Evolutionary conservation across 768 basidiomycete species (phyloP).

Genomic region (Mycena rebaudengoi): DNA sequence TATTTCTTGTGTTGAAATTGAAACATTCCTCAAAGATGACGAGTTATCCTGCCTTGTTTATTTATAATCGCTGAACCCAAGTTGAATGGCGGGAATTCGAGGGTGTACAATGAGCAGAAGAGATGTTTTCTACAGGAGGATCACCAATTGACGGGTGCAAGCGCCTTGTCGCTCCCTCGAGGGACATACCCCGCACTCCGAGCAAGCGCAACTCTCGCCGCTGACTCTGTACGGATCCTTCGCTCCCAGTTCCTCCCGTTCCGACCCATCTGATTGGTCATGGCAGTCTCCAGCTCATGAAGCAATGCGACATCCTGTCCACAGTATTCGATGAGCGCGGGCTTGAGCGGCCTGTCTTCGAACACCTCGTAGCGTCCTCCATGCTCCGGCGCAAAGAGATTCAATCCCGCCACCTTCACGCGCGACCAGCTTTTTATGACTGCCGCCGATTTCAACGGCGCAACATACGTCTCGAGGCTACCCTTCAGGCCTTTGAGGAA

Average conservation of each 20-base stretch:
- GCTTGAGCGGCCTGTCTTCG: conserved; percentile 36
- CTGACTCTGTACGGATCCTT: conserved; percentile 5
- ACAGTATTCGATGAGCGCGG: conserved; percentile 34
- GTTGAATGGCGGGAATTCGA: too few species aligned
- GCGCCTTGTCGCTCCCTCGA: conserved; percentile 13
- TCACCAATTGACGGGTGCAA: conserved; percentile 21
- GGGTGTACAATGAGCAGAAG: not conserved
- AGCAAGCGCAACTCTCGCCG: conserved; percentile 9
- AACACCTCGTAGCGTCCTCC: conserved; percentile 38
- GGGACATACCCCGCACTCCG: conserved; percentile 1
- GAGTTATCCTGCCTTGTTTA: too few species aligned
- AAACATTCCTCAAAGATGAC: too few species aligned
- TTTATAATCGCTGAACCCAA: too few species aligned
- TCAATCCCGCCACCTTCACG: conserved; percentile 40
- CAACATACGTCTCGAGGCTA: conserved; percentile 35
- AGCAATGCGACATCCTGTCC: conserved; percentile 41
- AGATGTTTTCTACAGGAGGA: not conserved
- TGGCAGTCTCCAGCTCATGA: conserved; percentile 30
- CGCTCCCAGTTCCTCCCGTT: conserved; percentile 12
- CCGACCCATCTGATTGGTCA: not conserved
- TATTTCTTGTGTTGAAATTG: too few species aligned
- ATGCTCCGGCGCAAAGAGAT: conserved; percentile 40
- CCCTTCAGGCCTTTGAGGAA: conserved; percentile 36
- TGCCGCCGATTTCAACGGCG: conserved; percentile 20
- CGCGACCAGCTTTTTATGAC: conserved; percentile 30